Evolutionary conservation across 345 rosid genomes (phyloP).

Genomic region (Crucihimalaya himalaica): DNA sequence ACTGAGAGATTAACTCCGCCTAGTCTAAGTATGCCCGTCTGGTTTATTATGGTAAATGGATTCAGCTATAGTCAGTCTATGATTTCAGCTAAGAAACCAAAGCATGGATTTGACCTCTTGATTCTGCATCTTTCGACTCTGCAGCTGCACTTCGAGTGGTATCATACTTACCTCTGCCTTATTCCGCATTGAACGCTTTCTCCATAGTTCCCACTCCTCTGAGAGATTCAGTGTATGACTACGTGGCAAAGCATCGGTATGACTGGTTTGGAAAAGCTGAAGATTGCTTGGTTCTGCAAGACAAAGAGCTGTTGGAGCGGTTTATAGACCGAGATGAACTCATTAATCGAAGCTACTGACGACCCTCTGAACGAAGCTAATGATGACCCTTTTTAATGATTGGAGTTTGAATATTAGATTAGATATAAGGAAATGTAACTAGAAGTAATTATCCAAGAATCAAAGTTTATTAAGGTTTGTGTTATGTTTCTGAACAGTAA

Average conservation of each 20-base stretch:
- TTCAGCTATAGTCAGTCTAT: neutral
- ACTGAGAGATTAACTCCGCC: neutral
- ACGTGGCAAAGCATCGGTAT: slow-evolving; percentile 69
- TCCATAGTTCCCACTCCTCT: slow-evolving; percentile 64
- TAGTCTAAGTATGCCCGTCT: neutral
- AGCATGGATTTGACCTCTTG: neutral
- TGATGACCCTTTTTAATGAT: neutral
- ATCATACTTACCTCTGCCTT: slow-evolving; percentile 77
- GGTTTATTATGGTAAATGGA: neutral
- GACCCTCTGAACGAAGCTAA: slow-evolving; percentile 7
- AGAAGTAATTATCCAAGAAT: slow-evolving; percentile 5
- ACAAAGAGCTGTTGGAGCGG: slow-evolving; percentile 68
- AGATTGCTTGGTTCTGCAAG: slow-evolving; percentile 69
- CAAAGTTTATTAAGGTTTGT: neutral
- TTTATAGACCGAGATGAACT: slow-evolving; percentile 82
- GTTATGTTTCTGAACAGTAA: slow-evolving; percentile 2
- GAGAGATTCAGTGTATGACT: slow-evolving; percentile 76
- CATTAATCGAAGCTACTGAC: slow-evolving; percentile 37
- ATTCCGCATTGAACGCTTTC: slow-evolving; percentile 64
- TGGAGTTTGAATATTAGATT: neutral
- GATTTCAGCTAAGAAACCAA: neutral
- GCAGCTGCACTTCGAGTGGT: slow-evolving; percentile 82
- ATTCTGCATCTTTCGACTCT: slow-evolving; percentile 18
- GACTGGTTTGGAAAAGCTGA: slow-evolving; percentile 78
- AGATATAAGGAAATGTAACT: neutral